Evolutionary conservation across 352 stramenopile genomes (phyloP).

Genomic region (Albugo candida): DNA sequence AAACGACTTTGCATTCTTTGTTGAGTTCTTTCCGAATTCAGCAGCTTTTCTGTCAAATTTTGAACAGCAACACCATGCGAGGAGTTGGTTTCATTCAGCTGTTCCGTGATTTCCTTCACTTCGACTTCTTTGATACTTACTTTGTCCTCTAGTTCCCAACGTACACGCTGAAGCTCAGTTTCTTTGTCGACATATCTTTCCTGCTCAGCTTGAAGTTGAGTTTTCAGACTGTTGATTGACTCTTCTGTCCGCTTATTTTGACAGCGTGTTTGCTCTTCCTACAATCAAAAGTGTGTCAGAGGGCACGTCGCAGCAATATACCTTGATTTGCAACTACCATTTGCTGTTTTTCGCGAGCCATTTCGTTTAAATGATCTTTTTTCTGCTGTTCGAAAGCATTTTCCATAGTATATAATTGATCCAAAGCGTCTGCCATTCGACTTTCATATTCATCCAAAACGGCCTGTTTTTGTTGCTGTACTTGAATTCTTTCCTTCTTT

Average conservation of each 20-base stretch:
- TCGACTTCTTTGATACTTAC: constrained; percentile 34
- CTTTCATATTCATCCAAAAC: constrained; percentile 69
- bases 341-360: constrained; percentile 22
- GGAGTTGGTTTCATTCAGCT: constrained; percentile 17
- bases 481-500: constrained; percentile 24
- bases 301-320: neutral
- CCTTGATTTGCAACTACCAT: constrained; percentile 16
- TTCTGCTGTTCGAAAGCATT: constrained; percentile 75
- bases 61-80: too few relatives aligned
- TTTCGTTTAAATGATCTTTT: constrained; percentile 45
- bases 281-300: neutral
- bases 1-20: constrained; percentile 10
- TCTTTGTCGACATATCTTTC: constrained; percentile 27
- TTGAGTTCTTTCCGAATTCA: constrained; percentile 16
- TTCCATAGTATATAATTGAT: constrained; percentile 63
- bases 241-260: neutral
- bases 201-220: constrained; percentile 21
- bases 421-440: constrained; percentile 69
- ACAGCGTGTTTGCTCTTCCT: constrained; percentile 7
- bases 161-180: constrained; percentile 22
- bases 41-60: neutral
- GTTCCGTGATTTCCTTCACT: constrained; percentile 22
- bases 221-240: neutral
- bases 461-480: constrained; percentile 56
- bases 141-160: constrained; percentile 42